Base-by-base conservation (phyloP, 2,329 filamentous ascomycete species). In the Fusarium nurragi region DNA sequence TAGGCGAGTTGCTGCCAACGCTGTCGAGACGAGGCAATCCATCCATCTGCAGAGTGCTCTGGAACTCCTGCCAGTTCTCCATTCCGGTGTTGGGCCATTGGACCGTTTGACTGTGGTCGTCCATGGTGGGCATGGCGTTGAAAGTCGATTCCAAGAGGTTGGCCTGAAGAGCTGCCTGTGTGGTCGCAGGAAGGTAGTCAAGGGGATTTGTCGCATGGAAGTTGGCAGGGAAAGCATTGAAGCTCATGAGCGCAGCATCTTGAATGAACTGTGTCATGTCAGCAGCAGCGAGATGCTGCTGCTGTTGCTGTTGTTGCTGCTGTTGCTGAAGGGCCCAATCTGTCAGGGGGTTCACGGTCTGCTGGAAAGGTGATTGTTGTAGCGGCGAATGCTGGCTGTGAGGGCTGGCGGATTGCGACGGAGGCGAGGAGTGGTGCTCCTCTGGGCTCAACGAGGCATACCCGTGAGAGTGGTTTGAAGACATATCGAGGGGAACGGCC, bases 21-120 rank as follows among this genome's bases (percentile, higher is more conserved):
- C 78, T 81, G 22, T 76, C 77, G 30, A 80, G 68, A 28, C 77
- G 75, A 26, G 73, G 68, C 25, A 83, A 60, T 10, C 75, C 76
- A 73, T 85, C 79, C 77, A 90, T 84, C 68, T 90, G 81, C 54
- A 81, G 64, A 28, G 74, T 78, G 56, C 86, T 84, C 69, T 91
- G 88, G 71, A 97, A 91, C 73, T 97, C 93, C 64, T 92, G 88
- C 88, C 90, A 93, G 67, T 90, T 89, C 46, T 89, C 87, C 79
- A 91, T 88, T 65, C 88, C 85, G 63, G 84, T 77, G 45, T 76
- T 77, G 26, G 79, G 86, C 89, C 81, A 92, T 34, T 34, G 32
- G 78, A 84, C 82, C 16, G 84, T 78, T 46, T 86, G 85, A 13
- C 81, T 76, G 23, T 80, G 77, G 54, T 86, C 83, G 40, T 87